Evolutionary conservation across 140 eudicot species (phyloP).

Genomic region (Stevia rebaudiana): DNA sequence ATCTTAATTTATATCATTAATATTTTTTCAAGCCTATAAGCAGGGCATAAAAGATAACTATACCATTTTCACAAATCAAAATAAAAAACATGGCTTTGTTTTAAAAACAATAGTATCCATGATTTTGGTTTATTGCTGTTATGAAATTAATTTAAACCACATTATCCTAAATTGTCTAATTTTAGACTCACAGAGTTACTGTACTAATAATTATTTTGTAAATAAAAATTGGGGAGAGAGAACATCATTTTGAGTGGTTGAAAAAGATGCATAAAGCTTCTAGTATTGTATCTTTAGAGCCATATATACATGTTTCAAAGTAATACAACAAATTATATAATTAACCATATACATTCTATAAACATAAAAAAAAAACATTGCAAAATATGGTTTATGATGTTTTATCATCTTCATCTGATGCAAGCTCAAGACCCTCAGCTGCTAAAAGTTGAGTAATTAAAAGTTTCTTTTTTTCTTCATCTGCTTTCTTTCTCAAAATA

Average conservation of each 20-base stretch:
- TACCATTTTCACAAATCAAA: no score
- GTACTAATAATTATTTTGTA: no score
- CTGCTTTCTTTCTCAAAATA: conserved; percentile 75
- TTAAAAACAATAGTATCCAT: no score
- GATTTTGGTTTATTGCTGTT: no score
- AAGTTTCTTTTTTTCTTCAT: conserved; percentile 63
- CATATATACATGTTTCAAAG: conserved; percentile 19
- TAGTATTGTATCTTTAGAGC: conserved; percentile 18
- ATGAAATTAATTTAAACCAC: no score
- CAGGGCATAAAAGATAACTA: no score
- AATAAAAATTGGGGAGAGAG: no score
- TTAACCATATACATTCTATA: conserved; percentile 25
- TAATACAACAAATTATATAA: conserved; percentile 10
- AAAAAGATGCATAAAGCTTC: conserved; percentile 5
- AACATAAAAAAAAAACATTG: not conserved
- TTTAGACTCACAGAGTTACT: no score
- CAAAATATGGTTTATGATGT: not conserved
- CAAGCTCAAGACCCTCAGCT: conserved; percentile 94
- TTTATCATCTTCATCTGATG: conserved; percentile 57
- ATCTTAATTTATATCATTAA: no score
- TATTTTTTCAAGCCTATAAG: no score
- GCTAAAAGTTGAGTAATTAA: conserved; percentile 66
- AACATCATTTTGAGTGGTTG: not conserved
- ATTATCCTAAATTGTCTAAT: no score
- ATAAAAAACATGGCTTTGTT: no score